Evolutionary conservation across 495 filamentous ascomycete species (phyloP).

Genomic region (Bathelium albidoporum): DNA sequence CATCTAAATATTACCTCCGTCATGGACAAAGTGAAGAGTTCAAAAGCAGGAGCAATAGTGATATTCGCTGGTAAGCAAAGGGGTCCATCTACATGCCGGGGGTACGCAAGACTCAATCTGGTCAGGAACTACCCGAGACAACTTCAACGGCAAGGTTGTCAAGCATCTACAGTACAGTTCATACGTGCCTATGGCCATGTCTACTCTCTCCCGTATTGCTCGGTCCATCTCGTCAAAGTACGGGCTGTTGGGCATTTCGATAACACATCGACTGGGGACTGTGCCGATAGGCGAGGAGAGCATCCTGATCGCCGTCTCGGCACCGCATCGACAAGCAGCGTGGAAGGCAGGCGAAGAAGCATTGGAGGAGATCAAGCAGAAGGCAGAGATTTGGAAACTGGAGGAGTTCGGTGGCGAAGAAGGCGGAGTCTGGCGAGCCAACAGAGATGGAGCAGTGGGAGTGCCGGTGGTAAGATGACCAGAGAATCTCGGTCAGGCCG

Average conservation of each 20-base stretch:
- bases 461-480: constrained; percentile 20
- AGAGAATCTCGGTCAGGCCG: constrained; percentile 9
- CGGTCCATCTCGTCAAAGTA: constrained; percentile 46
- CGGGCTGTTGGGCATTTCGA: constrained; percentile 56
- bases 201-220: constrained; percentile 64
- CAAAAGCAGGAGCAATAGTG: constrained; percentile 78
- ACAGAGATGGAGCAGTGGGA: constrained; percentile 62
- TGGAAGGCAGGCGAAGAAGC: constrained; percentile 87
- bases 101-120: constrained; percentile 1
- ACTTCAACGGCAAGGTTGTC: constrained; percentile 66
- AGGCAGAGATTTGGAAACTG: constrained; percentile 89
- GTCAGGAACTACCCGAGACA: constrained; percentile 76
- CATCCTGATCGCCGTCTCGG: constrained; percentile 79
- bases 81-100: too few relatives aligned
- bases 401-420: constrained; percentile 72
- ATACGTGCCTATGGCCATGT: constrained; percentile 68
- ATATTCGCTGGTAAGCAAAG: constrained; percentile 72
- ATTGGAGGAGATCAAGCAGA: constrained; percentile 74
- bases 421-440: constrained; percentile 81
- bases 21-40: constrained; percentile 60
- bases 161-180: constrained; percentile 68
- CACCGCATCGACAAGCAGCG: constrained; percentile 76
- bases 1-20: constrained; percentile 48
- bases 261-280: constrained; percentile 76
- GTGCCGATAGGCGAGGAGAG: constrained; percentile 87